phyloP scores from a whole-genome alignment of 2,329 filamentous ascomycete species.

The Botryotinia calthae region DNA sequence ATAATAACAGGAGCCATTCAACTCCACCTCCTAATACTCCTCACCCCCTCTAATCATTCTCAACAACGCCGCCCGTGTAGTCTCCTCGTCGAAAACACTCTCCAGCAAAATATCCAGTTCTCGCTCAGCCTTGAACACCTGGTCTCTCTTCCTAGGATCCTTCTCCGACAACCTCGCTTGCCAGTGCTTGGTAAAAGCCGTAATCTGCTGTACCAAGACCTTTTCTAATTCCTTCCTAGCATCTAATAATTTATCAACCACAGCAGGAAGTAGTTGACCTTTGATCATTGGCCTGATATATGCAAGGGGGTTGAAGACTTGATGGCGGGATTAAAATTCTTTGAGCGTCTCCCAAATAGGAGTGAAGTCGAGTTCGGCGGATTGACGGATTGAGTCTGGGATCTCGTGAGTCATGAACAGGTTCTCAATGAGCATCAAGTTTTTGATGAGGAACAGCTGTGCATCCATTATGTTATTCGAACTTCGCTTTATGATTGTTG shows the following conservation, averaged over 20 bases:
- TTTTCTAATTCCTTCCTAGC: conserved; percentile 65
- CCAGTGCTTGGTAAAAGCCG: conserved; percentile 60
- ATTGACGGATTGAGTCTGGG: conserved; percentile 57
- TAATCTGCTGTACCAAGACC: conserved; percentile 60
- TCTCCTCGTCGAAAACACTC: conserved; percentile 49
- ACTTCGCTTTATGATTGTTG: conserved; percentile 64
- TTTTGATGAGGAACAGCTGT: conserved; percentile 91
- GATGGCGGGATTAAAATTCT: conserved; percentile 46
- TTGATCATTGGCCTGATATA: conserved; percentile 45
- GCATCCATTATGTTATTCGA: conserved; percentile 62
- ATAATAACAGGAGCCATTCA: not conserved
- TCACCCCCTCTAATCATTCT: conserved; percentile 35
- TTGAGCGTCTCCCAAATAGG: conserved; percentile 62
- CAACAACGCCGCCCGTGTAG: conserved; percentile 36
- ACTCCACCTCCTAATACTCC: not conserved
- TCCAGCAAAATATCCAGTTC: conserved; percentile 57
- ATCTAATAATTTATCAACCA: conserved; percentile 49
- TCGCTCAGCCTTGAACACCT: conserved; percentile 52
- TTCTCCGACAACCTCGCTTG: conserved; percentile 51
- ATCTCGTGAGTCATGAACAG: conserved; percentile 96
- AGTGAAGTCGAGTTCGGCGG: conserved; percentile 57
- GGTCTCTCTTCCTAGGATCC: conserved; percentile 41
- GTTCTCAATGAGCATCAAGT: conserved; percentile 91
- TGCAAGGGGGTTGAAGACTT: conserved; percentile 54
- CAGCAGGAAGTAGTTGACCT: conserved; percentile 39